Evolutionary conservation across 805 yeast species (phyloP).

Genomic region (Nakazawaea ishiwadae): DNA sequence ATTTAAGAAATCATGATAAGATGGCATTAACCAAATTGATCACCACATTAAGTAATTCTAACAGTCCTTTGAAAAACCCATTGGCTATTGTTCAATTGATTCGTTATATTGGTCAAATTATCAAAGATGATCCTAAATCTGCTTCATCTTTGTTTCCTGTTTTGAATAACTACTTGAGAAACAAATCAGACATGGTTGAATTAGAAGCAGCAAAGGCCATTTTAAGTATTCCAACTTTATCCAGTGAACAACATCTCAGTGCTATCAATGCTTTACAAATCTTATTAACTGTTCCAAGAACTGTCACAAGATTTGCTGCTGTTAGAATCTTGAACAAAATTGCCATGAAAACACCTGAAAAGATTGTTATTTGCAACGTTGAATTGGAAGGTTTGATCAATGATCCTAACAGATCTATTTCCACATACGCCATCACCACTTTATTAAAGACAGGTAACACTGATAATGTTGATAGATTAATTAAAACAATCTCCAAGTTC

Average conservation of each 20-base stretch:
- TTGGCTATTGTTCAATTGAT: constrained; percentile 83
- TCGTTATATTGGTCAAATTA: constrained; percentile 70
- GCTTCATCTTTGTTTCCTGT: constrained; percentile 56
- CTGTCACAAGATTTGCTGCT: constrained; percentile 88
- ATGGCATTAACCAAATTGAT: constrained; percentile 92
- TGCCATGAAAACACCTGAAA: constrained; percentile 78
- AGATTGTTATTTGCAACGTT: constrained; percentile 69
- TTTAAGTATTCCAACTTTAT: constrained; percentile 48
- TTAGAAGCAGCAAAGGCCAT: constrained; percentile 86
- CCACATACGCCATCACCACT: constrained; percentile 96
- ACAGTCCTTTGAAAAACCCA: constrained; percentile 64
- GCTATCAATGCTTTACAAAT: constrained; percentile 74
- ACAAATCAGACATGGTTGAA: constrained; percentile 85
- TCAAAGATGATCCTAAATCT: constrained; percentile 67
- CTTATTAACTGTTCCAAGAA: constrained; percentile 81
- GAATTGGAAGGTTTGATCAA: constrained; percentile 85
- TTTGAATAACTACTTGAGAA: constrained; percentile 66
- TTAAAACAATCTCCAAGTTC: constrained; percentile 79
- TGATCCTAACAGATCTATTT: constrained; percentile 85
- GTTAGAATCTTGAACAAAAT: constrained; percentile 83
- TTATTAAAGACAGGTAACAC: constrained; percentile 92
- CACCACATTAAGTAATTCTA: constrained; percentile 62
- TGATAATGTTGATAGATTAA: constrained; percentile 82
- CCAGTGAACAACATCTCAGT: constrained; percentile 59
- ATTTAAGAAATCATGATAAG: constrained; percentile 83